phyloP scores from a whole-genome alignment of 2,329 filamentous ascomycete genomes.

The Arthrobotrys musiformis region DNA sequence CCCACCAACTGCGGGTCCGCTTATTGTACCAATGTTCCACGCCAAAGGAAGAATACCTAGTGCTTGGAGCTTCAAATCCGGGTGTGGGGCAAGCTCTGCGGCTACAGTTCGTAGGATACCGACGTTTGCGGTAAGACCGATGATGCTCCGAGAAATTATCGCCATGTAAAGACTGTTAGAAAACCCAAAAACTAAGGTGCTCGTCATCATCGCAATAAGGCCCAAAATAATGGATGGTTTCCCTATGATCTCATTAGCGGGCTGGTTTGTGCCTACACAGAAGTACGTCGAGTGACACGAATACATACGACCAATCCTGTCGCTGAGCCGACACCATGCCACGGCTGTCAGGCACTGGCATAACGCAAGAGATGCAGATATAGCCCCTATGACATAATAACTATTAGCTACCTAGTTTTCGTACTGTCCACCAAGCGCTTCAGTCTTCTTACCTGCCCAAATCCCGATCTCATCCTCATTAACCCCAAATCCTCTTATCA shows the following conservation, averaged over 20 bases:
- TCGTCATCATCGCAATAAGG: constrained; percentile 82
- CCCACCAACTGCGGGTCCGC: constrained; percentile 88
- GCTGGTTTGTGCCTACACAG: neutral
- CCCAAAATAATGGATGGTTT: constrained; percentile 87
- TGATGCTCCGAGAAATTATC: constrained; percentile 79
- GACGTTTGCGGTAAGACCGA: constrained; percentile 89
- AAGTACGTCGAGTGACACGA: neutral
- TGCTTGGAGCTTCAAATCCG: constrained; percentile 72
- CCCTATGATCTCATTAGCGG: constrained; percentile 70
- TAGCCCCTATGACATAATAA: neutral
- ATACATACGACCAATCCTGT: constrained; percentile 34
- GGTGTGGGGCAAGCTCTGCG: constrained; percentile 82
- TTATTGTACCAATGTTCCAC: constrained; percentile 88
- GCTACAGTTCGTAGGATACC: constrained; percentile 94
- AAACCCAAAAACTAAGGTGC: constrained; percentile 84
- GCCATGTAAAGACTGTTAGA: constrained; percentile 86
- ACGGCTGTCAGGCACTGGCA: constrained; percentile 85
- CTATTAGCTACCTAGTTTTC: neutral
- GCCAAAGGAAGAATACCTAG: constrained; percentile 95
- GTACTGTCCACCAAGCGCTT: neutral
- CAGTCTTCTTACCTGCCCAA: constrained; percentile 32
- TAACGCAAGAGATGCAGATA: constrained; percentile 74
- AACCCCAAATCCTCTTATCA: constrained; percentile 41
- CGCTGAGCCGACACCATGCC: constrained; percentile 79
- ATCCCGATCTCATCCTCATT: constrained; percentile 30